Evolutionary conservation across 1,284 basidiomycete species (phyloP).

Genomic region (Pseudomicrostroma phylloplanum): DNA sequence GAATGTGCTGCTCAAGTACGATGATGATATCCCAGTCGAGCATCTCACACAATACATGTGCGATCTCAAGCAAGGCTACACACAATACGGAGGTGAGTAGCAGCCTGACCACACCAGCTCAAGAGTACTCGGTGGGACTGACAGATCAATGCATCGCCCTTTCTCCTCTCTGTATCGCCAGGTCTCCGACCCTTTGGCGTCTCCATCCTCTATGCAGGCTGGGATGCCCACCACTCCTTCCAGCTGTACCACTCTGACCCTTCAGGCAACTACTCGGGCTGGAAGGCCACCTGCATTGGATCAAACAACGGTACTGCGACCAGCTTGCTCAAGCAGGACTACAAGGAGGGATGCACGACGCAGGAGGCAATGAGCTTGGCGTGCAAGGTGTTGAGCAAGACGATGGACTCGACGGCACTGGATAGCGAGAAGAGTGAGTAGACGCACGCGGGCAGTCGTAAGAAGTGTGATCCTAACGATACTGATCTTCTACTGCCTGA

Average conservation of each 20-base stretch:
- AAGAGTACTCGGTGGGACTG: not conserved
- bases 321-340: slow-evolving; percentile 92
- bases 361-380: slow-evolving; percentile 75
- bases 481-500: not conserved
- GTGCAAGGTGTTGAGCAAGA: slow-evolving; percentile 94
- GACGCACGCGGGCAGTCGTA: not conserved
- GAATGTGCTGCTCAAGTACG: slow-evolving; percentile 75
- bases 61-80: slow-evolving; percentile 97
- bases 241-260: slow-evolving; percentile 98
- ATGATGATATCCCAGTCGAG: slow-evolving; percentile 97
- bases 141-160: not conserved
- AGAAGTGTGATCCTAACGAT: not conserved
- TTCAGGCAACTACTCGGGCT: slow-evolving; percentile 95
- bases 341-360: slow-evolving; percentile 77
- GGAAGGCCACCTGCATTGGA: slow-evolving; percentile 98
- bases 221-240: slow-evolving; percentile 91
- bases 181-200: slow-evolving; percentile 94
- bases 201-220: slow-evolving; percentile 89
- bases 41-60: slow-evolving; percentile 87
- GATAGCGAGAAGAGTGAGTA: slow-evolving; percentile 54
- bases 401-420: slow-evolving; percentile 95
- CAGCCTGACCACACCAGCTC: not conserved
- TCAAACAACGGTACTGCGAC: slow-evolving; percentile 93
- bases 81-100: slow-evolving; percentile 71
- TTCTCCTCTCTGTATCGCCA: slow-evolving; percentile 52